Base-by-base conservation (phyloP, 2,329 filamentous ascomycete species). In the Colletotrichum magnum region DNA sequence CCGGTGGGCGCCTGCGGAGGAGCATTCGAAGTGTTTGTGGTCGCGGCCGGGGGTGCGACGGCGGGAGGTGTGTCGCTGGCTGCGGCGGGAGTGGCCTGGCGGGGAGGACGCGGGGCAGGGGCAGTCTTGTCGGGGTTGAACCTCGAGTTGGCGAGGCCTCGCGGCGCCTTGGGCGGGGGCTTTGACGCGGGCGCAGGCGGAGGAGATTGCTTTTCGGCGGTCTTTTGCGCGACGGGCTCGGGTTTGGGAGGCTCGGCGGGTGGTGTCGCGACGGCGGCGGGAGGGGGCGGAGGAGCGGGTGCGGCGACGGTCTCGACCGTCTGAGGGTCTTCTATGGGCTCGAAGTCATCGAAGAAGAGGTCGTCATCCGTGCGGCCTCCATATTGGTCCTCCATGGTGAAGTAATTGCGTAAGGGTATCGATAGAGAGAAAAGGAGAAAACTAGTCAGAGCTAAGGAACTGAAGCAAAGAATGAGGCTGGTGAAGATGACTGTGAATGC, bases 311-410 rank as follows among this genome's bases (percentile, higher is more conserved):
- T 56, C 28, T 64, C 39, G 41, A 68, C 36, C 12, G 56, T 41
- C 45, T 69, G 64, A 9, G 64, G 28, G 6, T 69, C 18, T 43
- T 36, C 52, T 45, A 70, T 64, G 7, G 87, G 87, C 76, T 90
- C 88, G 68, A 90, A 89, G 74, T 90, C 88, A 72, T 90, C 88
- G 69, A 86, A 85, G 75, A 90, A 90, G 68, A 90, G 83, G 75
- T 89, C 88, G 73, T 90, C 88, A 74, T 90, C 88, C 53, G 88
- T 90, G 21, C 88, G 83, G 56, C 87, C 88, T 68, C 85, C 84
- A 72, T 89, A 90, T 74, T 90, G 88, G 72, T 90, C 88, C 24
- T 89, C 87, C 88, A 89, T 89, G 71, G 50, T 64, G 64, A 53
- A 4, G 13, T 13, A 21, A 24, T 18, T 16, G 13, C n/a, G 7